Base-by-base conservation (phyloP, 1,139 yeast genomes). In the Saccharomyces hybrid region DNA sequence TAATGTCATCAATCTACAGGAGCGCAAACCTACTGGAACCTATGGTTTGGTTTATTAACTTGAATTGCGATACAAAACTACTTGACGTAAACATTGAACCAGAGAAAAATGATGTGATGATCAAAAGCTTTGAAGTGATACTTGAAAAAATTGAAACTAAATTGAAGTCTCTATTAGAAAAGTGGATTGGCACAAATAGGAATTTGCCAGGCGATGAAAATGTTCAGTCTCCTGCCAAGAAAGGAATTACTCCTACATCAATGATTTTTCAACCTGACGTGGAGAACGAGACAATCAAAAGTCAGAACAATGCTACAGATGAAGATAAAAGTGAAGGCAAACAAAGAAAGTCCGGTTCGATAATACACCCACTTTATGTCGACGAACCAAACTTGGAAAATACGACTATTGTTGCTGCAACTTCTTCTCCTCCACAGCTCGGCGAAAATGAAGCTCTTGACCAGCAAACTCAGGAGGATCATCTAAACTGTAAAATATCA, bases 61-160 rank as follows among this genome's bases (percentile, higher is more conserved):
- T 62, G 1, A 46, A 52, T 2, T 58, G 59, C 34, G 54, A 57
- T 27, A 51, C 53, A 14, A 52, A 56, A 11, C 34, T 59, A 7
- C 59, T 73, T 6, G 80, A 76, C 63, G 63, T 74, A 1, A 77
- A 77, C 56, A 67, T 78, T 27, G 81, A 77, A 56, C 80, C 81
- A 1, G 73, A 69, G 50, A 78, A 78, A 55, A 73, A 75, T 50
- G 78, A 76, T 59, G 65, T 76, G 3, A 50, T 74, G 48, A 56
- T 76, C 2, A 56, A 56, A n/a, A 63, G 66, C 41, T 59, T 61
- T 30, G 63, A 56, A 3, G 30, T 47, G 6, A 44, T 66, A 6
- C 16, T 67, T 3, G 42, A 42, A 7, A 46, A 54, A 28, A 44
- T 60, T 5, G 48, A 53, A 23, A 50, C 47, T 6, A 50, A 42